Percentiles rank a stretch among this genome's conserved stretches.
Evolutionary conservation across 306 rosid genomes (phyloP).

Genomic region (Sesbania bispinosa): DNA sequence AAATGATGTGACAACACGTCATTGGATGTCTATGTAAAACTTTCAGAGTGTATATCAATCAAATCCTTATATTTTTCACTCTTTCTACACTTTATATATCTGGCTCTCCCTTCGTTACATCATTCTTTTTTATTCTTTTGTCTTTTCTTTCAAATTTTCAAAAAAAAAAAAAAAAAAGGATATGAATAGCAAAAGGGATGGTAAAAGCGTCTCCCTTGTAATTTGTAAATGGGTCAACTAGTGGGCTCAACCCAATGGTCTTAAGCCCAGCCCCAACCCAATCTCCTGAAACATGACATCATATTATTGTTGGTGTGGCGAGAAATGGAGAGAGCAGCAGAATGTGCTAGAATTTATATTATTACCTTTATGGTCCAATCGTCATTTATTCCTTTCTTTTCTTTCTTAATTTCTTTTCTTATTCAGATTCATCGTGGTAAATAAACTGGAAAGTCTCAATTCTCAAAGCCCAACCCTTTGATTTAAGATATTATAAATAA

Average conservation of each 20-base stretch:
- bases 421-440: neutral
- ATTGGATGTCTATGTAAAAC: too few relatives aligned
- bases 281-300: neutral
- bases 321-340: neutral
- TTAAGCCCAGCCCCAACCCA: neutral
- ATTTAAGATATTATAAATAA: neutral
- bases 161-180: too few relatives aligned
- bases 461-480: neutral
- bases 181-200: too few relatives aligned
- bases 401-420: neutral
- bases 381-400: neutral
- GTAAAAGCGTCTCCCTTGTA: too few relatives aligned
- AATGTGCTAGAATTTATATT: constrained; percentile 2
- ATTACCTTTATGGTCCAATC: neutral
- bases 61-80: too few relatives aligned
- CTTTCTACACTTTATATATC: too few relatives aligned
- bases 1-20: too few relatives aligned
- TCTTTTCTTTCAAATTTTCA: too few relatives aligned
- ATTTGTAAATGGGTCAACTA: neutral
- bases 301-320: neutral
- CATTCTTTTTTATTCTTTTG: too few relatives aligned
- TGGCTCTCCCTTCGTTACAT: too few relatives aligned
- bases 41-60: too few relatives aligned
- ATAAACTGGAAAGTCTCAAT: neutral
- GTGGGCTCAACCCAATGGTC: neutral